Evolutionary conservation across 768 basidiomycete genomes (phyloP), one percentile per base, ranked within the genome.

Genomic region (Fomitopsis serialis): DNA sequence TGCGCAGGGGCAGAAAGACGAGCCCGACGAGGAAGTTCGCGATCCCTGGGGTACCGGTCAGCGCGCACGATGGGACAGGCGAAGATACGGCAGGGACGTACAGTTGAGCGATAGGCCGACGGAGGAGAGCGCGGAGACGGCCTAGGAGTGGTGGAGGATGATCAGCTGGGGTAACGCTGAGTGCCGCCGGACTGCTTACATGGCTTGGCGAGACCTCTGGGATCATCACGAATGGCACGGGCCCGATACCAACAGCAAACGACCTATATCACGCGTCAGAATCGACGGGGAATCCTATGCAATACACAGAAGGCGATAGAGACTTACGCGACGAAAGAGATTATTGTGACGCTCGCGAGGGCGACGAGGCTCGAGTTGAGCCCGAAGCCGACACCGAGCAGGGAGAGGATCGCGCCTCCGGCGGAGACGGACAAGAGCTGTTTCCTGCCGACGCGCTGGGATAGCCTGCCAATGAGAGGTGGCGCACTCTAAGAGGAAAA

Each of bases 171-270:
- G n/a, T n/a, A n/a, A n/a, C n/a, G n/a, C n/a, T n/a, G n/a, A n/a
- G n/a, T n/a, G n/a, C n/a, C n/a, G n/a, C n/a, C n/a, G n/a, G n/a
- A n/a, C n/a, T n/a, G n/a, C 89, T 56, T 66, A 87, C 92, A 61
- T 87, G 78, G 47, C 78, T 68, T 1, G 92, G 92, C 2, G 93
- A 87, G 21, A 97, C 82, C 64, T 98, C 94, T 15, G 93, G 84
- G 29, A 96, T 84, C 68, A 98, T 85, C 36, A 98, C 83, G 64
- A 94, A 98, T 0, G 96, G 95, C 32, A 98, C 72, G 1, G 96
- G 94, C 1, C 96, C 96, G 17, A 98, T 76, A 2, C 95, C 96
- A 32, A 88, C 70, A 1, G 94, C 90, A 68, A 95, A 98, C 0
- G 90, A 88, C 69, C 89, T 90, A 54, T 10, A 45, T 46, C 19